Evolutionary conservation across 768 basidiomycete species (phyloP).

Genomic region (Leccinum rimulosum): DNA sequence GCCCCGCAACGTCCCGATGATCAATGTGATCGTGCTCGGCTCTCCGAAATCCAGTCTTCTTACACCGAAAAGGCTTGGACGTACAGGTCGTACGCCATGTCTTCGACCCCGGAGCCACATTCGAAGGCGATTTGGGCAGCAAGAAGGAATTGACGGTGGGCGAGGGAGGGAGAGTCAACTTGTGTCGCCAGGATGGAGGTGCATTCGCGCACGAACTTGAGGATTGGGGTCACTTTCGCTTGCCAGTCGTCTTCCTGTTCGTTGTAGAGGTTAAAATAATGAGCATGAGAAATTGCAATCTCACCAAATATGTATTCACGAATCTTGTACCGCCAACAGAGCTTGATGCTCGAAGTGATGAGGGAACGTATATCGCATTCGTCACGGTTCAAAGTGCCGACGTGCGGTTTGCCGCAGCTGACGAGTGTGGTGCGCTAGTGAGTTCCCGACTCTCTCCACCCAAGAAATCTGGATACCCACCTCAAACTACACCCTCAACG

Average conservation of each 20-base stretch:
- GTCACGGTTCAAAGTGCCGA: too few species aligned
- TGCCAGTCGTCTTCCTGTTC: slow-evolving; percentile 79
- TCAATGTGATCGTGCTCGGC: slow-evolving; percentile 89
- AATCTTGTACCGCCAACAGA: too few species aligned
- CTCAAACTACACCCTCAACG: too few species aligned
- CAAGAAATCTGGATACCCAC: too few species aligned
- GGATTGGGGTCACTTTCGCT: slow-evolving; percentile 77
- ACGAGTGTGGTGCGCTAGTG: too few species aligned
- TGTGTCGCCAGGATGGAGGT: slow-evolving; percentile 93
- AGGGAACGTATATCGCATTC: too few species aligned
- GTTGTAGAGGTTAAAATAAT: background rate
- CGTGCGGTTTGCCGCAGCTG: too few species aligned
- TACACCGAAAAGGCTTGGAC: slow-evolving; percentile 85
- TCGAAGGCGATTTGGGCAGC: slow-evolving; percentile 40
- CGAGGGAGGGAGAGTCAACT: slow-evolving; percentile 66
- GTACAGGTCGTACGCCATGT: slow-evolving; percentile 96
- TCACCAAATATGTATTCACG: slow-evolving; percentile 50
- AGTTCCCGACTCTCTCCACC: too few species aligned
- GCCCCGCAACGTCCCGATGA: slow-evolving; percentile 87
- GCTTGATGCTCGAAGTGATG: too few species aligned
- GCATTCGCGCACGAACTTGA: slow-evolving; percentile 93
- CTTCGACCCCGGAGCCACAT: slow-evolving; percentile 89
- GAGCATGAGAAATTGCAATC: background rate
- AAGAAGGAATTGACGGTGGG: slow-evolving; percentile 91
- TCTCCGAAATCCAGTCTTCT: slow-evolving; percentile 96